A percentile compares a stretch with the other conserved stretches of the same genome.
These are phyloP conservation scores for Lupinus albus DNA, from an alignment of 306 rosid genomes.

Conservation along the genomic window DNA sequence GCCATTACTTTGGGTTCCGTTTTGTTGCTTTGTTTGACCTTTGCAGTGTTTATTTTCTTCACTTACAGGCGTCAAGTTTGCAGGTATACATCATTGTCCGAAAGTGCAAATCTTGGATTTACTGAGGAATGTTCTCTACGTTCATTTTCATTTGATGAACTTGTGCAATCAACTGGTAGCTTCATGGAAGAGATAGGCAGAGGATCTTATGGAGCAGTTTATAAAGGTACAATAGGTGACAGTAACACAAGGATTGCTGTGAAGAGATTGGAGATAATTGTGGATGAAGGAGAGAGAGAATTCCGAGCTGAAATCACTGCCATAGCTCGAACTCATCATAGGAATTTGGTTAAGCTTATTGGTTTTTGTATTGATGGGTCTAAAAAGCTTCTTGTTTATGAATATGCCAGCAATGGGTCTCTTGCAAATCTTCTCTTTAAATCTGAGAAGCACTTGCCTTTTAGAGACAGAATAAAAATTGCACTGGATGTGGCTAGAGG, in stretches of 20 bases:
- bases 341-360: slow-evolving; percentile 46
- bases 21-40: slow-evolving; percentile 17
- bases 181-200: slow-evolving; percentile 47
- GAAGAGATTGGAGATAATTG: slow-evolving; percentile 37
- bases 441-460: not conserved
- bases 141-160: slow-evolving; percentile 45
- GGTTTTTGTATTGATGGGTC: slow-evolving; percentile 51
- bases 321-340: slow-evolving; percentile 50
- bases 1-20: slow-evolving; percentile 35
- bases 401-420: slow-evolving; percentile 50
- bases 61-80: slow-evolving; percentile 31
- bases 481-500: slow-evolving; percentile 47
- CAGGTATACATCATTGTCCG: slow-evolving; percentile 23
- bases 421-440: slow-evolving; percentile 42
- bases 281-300: slow-evolving; percentile 42
- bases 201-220: slow-evolving; percentile 47
- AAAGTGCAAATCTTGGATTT: slow-evolving; percentile 29
- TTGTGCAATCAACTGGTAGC: slow-evolving; percentile 24
- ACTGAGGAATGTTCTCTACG: slow-evolving; percentile 41
- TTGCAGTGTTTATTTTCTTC: slow-evolving; percentile 20
- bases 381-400: slow-evolving; percentile 45
- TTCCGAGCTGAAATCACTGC: slow-evolving; percentile 44
- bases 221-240: slow-evolving; percentile 30
- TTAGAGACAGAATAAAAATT: slow-evolving; percentile 35
- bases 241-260: slow-evolving; percentile 40